These are phyloP conservation scores for Leishmania aethiopica DNA, from an alignment of 208 protist genomes.

Conservation along the genomic window DNA sequence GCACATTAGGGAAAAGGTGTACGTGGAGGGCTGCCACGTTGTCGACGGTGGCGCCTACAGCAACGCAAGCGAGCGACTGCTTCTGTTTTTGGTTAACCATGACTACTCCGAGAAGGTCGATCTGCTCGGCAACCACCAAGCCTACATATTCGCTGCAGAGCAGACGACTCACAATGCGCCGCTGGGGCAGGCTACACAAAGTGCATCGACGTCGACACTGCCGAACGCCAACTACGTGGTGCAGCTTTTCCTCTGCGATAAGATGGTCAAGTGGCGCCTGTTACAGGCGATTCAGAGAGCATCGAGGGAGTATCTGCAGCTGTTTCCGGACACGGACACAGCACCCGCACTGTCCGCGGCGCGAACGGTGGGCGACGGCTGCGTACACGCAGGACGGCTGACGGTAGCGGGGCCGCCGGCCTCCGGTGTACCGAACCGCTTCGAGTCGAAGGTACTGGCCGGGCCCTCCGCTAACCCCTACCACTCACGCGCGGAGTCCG, in stretches of 20 bases:
- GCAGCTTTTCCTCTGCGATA: constrained; percentile 39
- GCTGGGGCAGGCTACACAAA: background rate
- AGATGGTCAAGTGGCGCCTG: constrained; percentile 60
- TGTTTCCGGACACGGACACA: constrained; percentile 8
- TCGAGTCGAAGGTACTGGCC: constrained; percentile 23
- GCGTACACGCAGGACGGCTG: background rate
- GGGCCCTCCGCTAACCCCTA: background rate
- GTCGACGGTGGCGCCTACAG: constrained; percentile 44
- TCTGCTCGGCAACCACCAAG: constrained; percentile 38
- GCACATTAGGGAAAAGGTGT: constrained; percentile 54
- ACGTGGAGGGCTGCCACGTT: constrained; percentile 48
- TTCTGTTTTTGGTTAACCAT: constrained; percentile 46
- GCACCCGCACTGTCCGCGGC: background rate
- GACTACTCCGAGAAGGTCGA: constrained; percentile 61
- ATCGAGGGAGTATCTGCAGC: constrained; percentile 29
- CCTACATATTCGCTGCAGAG: constrained; percentile 24
- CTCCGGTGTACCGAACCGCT: constrained; percentile 5
- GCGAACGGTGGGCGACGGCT: background rate
- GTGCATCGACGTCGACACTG: background rate
- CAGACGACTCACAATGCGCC: background rate
- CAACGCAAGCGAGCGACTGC: constrained; percentile 30
- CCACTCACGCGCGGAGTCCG: constrained; percentile 14
- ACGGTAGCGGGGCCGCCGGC: background rate
- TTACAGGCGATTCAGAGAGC: constrained; percentile 37
- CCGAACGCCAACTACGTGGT: constrained; percentile 28